These are phyloP conservation scores for Vitis riparia DNA, from an alignment of 164 flowering plant species.

Conservation along the genomic window DNA sequence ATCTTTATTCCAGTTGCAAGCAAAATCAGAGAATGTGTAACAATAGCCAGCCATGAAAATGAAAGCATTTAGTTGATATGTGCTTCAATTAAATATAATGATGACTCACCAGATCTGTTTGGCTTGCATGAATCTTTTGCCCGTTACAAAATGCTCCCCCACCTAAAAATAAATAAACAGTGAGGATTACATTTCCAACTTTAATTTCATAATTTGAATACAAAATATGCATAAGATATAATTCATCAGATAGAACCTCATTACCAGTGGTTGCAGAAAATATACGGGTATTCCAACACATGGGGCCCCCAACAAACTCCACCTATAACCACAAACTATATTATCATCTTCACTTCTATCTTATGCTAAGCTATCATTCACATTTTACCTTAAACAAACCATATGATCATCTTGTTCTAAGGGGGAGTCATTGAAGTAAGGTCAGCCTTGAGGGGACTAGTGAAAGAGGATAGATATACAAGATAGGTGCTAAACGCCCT, in stretches of 20 bases:
- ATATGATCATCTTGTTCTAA: no score
- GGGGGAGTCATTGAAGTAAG: no score
- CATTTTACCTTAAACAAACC: no score
- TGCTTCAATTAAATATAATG: background rate
- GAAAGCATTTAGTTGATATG: background rate
- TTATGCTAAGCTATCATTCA: no score
- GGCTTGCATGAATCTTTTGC: constrained; percentile 72
- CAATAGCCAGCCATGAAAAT: background rate
- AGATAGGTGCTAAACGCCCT: no score
- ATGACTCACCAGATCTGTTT: constrained; percentile 60
- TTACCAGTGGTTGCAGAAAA: constrained; percentile 90
- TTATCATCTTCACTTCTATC: background rate
- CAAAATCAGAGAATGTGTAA: background rate
- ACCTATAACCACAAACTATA: constrained; percentile 48
- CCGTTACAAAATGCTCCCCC: constrained; percentile 95
- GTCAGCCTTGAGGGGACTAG: no score
- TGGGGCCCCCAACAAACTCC: constrained; percentile 95
- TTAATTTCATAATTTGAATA: background rate
- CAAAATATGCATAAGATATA: constrained; percentile 1
- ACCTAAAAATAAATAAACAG: constrained; percentile 37
- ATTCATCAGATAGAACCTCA: background rate
- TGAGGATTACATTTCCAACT: constrained; percentile 9
- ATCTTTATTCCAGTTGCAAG: background rate
- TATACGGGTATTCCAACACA: constrained; percentile 91
- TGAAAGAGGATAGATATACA: no score